These are phyloP conservation scores for Erythrophleum fordii DNA, from an alignment of 306 rosid genomes.

Conservation along the genomic window DNA sequence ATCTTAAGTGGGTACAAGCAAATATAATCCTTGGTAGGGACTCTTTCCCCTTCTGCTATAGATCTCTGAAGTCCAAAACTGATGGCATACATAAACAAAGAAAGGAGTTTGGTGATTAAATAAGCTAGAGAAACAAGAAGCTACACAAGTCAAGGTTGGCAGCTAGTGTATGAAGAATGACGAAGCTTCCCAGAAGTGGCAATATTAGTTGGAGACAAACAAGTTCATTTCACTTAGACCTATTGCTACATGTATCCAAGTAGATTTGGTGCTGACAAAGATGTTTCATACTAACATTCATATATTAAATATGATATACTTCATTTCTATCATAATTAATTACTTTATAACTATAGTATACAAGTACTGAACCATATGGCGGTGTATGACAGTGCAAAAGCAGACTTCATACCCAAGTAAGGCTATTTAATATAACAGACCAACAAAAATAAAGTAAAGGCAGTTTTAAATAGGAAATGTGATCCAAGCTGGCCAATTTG, in stretches of 20 bases:
- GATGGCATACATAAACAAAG: no score
- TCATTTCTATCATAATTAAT: not conserved
- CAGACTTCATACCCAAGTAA: constrained; percentile 35
- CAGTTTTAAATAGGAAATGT: constrained; percentile 27
- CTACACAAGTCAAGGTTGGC: constrained; percentile 47
- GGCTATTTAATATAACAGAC: not conserved
- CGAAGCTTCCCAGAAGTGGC: constrained; percentile 53
- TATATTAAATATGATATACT: not conserved
- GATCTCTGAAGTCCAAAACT: no score
- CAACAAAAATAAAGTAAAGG: constrained; percentile 30
- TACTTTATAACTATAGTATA: not conserved
- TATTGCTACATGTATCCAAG: not conserved
- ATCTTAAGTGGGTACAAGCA: no score
- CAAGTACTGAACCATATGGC: not conserved
- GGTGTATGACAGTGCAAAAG: not conserved
- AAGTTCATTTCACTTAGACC: constrained; percentile 69
- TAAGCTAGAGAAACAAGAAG: not conserved
- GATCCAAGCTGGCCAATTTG: constrained; percentile 43
- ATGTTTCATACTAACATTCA: not conserved
- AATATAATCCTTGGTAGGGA: no score
- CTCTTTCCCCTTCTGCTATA: no score
- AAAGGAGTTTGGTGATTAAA: not conserved
- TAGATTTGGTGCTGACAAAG: constrained; percentile 29
- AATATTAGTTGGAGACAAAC: not conserved
- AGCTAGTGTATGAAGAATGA: constrained; percentile 17